phyloP scores from a whole-genome alignment of 192 early-diverging fungal species.

The Backusella macrospora region DNA sequence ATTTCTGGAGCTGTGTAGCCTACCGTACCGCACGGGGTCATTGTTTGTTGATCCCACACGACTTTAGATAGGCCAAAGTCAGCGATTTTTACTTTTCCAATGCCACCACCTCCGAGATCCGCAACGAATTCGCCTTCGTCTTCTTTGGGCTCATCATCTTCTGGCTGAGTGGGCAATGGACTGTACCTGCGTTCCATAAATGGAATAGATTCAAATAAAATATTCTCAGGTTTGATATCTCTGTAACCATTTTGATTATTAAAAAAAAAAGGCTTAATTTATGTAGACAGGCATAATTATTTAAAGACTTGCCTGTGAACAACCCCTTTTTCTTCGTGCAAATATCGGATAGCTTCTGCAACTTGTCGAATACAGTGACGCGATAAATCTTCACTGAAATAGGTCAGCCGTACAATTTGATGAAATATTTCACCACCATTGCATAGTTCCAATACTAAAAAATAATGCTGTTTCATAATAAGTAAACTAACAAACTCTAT shows the following conservation, averaged over 20 bases:
- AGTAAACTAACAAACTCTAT: slow-evolving; percentile 6
- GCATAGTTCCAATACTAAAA: slow-evolving; percentile 79
- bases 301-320: slow-evolving; percentile 57
- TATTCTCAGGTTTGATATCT: slow-evolving; percentile 95
- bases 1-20: slow-evolving; percentile 95
- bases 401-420: slow-evolving; percentile 79
- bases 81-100: slow-evolving; percentile 84
- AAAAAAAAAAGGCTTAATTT: neutral
- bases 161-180: slow-evolving; percentile 39
- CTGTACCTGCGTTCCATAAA: slow-evolving; percentile 44
- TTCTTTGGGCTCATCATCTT: slow-evolving; percentile 67
- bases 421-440: slow-evolving; percentile 91
- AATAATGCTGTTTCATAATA: slow-evolving; percentile 53
- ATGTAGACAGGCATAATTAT: neutral
- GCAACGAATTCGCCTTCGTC: slow-evolving; percentile 76
- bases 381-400: slow-evolving; percentile 77
- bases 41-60: slow-evolving; percentile 80
- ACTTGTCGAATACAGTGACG: slow-evolving; percentile 86
- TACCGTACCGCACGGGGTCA: slow-evolving; percentile 91
- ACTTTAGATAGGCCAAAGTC: slow-evolving; percentile 92
- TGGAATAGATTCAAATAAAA: slow-evolving; percentile 75
- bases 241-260: slow-evolving; percentile 45
- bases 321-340: slow-evolving; percentile 79
- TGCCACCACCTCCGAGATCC: slow-evolving; percentile 79
- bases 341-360: slow-evolving; percentile 79